These are phyloP conservation scores for Hymenoscyphus occultus DNA, from an alignment of 2,329 filamentous ascomycete species.

Conservation along the genomic window DNA sequence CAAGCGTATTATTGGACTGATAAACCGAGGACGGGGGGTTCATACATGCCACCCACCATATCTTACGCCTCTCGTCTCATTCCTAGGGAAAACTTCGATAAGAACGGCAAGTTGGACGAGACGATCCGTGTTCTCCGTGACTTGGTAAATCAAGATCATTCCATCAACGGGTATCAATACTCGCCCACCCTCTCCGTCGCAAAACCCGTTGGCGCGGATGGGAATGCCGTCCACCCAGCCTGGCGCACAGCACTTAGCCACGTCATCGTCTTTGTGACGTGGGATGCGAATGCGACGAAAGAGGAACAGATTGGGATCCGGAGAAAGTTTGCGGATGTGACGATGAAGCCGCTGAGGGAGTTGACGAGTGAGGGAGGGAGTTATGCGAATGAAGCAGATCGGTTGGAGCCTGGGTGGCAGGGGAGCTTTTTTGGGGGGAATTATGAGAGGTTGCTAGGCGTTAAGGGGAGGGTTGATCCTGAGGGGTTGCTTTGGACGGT, in stretches of 20 bases:
- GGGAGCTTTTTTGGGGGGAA: constrained; percentile 21
- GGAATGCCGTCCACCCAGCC: constrained; percentile 20
- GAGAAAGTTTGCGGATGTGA: constrained; percentile 9
- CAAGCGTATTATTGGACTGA: neutral
- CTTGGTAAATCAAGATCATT: constrained; percentile 36
- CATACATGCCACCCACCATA: neutral
- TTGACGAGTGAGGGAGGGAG: constrained; percentile 35
- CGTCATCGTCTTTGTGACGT: constrained; percentile 11
- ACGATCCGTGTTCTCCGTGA: constrained; percentile 34
- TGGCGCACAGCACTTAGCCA: constrained; percentile 20
- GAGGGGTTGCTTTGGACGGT: constrained; percentile 39
- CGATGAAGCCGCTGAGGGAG: neutral
- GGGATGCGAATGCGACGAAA: constrained; percentile 33
- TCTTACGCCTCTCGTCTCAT: constrained; percentile 40
- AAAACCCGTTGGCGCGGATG: constrained; percentile 8
- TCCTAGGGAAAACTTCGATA: constrained; percentile 39
- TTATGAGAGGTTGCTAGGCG: constrained; percentile 39
- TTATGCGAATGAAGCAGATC: constrained; percentile 51
- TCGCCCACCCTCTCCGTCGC: constrained; percentile 8
- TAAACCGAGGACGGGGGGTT: neutral
- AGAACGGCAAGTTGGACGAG: constrained; percentile 24
- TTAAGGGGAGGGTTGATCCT: constrained; percentile 51
- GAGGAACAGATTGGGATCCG: constrained; percentile 40
- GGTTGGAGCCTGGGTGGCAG: constrained; percentile 41
- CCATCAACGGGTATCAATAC: constrained; percentile 32